Evolutionary conservation across 2,329 filamentous ascomycete species (phyloP).

Genomic region (Diaporthe sp.): DNA sequence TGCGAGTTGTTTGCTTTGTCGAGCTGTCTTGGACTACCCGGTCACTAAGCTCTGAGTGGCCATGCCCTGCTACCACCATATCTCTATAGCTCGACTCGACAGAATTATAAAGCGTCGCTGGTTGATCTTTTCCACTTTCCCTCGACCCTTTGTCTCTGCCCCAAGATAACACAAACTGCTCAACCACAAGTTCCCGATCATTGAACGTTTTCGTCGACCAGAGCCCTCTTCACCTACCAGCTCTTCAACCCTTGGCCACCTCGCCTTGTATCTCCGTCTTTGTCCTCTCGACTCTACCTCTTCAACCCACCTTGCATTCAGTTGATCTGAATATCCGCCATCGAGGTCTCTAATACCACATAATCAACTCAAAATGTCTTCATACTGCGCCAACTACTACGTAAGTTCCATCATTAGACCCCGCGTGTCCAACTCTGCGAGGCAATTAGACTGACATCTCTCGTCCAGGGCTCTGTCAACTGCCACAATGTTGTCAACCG

Average conservation of each 20-base stretch:
- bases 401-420: slow-evolving; percentile 43
- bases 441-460: background rate
- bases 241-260: background rate
- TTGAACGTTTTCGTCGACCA: slow-evolving; percentile 18
- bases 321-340: slow-evolving; percentile 1
- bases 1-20: slow-evolving; percentile 35
- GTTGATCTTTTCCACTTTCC: slow-evolving; percentile 27
- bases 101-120: slow-evolving; percentile 35
- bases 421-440: too few species aligned
- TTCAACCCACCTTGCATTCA: background rate
- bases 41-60: slow-evolving; percentile 32
- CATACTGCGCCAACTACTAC: slow-evolving; percentile 56
- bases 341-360: background rate
- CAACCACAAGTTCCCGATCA: background rate
- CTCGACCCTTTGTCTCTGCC: background rate
- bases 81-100: slow-evolving; percentile 31
- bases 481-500: slow-evolving; percentile 53
- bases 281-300: slow-evolving; percentile 4
- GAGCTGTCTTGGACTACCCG: slow-evolving; percentile 32
- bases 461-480: slow-evolving; percentile 50
- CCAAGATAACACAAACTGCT: slow-evolving; percentile 12
- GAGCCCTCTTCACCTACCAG: background rate
- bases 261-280: slow-evolving; percentile 5
- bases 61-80: slow-evolving; percentile 21
- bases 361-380: slow-evolving; percentile 46